Base-by-base conservation (phyloP, 1,284 basidiomycete species). In the Ceratobasidium sp. region DNA sequence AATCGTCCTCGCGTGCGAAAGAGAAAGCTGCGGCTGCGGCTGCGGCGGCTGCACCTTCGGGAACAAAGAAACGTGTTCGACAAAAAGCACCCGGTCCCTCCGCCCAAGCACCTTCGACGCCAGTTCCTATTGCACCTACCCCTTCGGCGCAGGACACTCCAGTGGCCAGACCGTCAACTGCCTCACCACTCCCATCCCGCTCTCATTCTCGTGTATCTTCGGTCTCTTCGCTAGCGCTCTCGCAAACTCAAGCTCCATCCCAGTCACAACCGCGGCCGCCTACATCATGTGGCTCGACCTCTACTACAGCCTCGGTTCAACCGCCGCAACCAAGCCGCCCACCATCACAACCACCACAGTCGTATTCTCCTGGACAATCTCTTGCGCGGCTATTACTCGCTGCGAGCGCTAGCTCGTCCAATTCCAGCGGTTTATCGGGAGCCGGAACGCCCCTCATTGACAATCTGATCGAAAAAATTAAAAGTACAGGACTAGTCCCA, bases 201-300 rank as follows among this genome's bases (percentile, higher is more conserved):
- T 3, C 23, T 42, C 69, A 71, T 26, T 71, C 69, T 15, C 49
- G 69, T 10, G 69, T 71, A 55, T 71, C 69, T 23, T 71, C 69
- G 4, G 55, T 44, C 13, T 71, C 69, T 13, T 71, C 69, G 7
- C 55, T 71, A 3, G 49, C 69, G 1, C 53, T 46, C 12, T 60
- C 69, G 1, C 55, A 58, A 33, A 71, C 28, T 2, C 67, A 53
- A 39, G 23, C 49, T 15, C 67, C 33, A 20, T 20, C 67, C 42
- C 20, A 67, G 20, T 51, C 64, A 9, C 64, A n/a, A 42, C 26
- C 64, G 4, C 67, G 67, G 23, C 49, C 67, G 15, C 67, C 67
- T 20, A 49, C 64, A 2, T 67, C 64, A 26, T 67, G 46, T 51
- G 40, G 42, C 44, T 67, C 64, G 15, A 28, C 6, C 44, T 67